Evolutionary conservation across 441 rosid species (phyloP), one percentile per base, ranked within the genome.

Genomic region (Lepidium campestre): DNA sequence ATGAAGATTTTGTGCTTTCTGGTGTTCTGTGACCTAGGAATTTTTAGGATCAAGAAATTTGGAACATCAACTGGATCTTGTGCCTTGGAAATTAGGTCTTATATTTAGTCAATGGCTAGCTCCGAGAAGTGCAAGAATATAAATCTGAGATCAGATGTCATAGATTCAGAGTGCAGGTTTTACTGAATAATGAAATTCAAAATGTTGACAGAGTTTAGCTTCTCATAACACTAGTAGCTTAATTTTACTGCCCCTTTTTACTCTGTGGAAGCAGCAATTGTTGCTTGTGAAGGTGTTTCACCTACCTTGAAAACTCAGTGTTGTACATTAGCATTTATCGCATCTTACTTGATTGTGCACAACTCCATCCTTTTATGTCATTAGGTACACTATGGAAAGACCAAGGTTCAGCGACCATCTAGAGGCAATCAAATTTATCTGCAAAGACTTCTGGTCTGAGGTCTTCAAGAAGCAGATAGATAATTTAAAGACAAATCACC

Each of bases 371-470:
- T 65, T 49, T 4, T 32, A 32, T 9, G 25, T 74, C 63, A 39
- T 49, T 71, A 93, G 99, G 74, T 94, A 94, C 75, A 89, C 97
- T 0, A 85, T 94, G 93, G 99, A 94, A 74, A 85, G 97, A 44
- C 97, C 96, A 11, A 80, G 97, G 31, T 94, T 91, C 78, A 79
- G 75, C 50, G 97, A 94, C 75, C 94, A 94, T 85, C 75, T 94
- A 7, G 99, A 94, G 68, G 99, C 99, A 42, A 94, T 91, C 78
- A 94, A 94, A 84, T 91, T 91, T 82, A 94, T 94, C 68, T 94
- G 98, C 84, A 91, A 94, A 77, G 99, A 94, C 70, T 94, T 94
- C 78, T 94, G 98, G 97, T 88, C 93, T 4, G 98, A 94, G 80
- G 70, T 94, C 47, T 94, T 91, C 82, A 94, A 94, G 90, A 94